Base-by-base conservation (phyloP, 805 yeast species). In the Pichia cabralensis region DNA sequence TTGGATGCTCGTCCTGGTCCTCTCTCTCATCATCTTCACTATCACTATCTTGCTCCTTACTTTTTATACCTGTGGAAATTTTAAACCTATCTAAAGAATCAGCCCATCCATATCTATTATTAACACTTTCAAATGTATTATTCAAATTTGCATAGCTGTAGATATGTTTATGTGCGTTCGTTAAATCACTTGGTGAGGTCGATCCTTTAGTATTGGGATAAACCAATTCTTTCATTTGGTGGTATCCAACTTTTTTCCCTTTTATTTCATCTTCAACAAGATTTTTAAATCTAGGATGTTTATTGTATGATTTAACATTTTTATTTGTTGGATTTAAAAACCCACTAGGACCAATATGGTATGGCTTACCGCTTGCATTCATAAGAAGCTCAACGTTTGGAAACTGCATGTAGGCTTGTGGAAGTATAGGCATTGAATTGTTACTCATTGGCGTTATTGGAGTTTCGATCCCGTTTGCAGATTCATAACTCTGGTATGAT, bases 31-130 rank as follows among this genome's bases (percentile, higher is more conserved):
- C 26, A 14, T 19, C 30, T 13, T 23, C 18, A 7, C 26, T 28
- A 5, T n/a, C 31, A n/a, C 28, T 34, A 13, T 30, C 39, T 11
- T 24, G 24, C n/a, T 20, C 36, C 5, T 24, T 30, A 21, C 14
- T 28, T 20, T 37, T 28, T 17, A 37, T 13, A 3, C 40, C 37
- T 27, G 27, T 33, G 2, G 33, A 34, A 6, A 27, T 5, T 22
- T 39, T 39, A 18, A 39, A 39, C 6, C 17, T 13, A n/a, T 34
- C 28, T 7, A 51, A 38, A 1, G 46, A 38, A 31, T 47, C 47
- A 6, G 40, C 41, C 33, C 46, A 24, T 6, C 49, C 50, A 30
- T 42, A 45, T 16, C 47, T 35, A 31, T 36, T 39, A 13, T 40
- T 43, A 10, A 39, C 42, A 16, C 38, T 36, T 26, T 47, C 49